Percentiles rank a stretch among this genome's conserved stretches.
Conservation (phyloP, 1,284 basidiomycete genomes). For the Rhodotorula glutinis region DNA sequence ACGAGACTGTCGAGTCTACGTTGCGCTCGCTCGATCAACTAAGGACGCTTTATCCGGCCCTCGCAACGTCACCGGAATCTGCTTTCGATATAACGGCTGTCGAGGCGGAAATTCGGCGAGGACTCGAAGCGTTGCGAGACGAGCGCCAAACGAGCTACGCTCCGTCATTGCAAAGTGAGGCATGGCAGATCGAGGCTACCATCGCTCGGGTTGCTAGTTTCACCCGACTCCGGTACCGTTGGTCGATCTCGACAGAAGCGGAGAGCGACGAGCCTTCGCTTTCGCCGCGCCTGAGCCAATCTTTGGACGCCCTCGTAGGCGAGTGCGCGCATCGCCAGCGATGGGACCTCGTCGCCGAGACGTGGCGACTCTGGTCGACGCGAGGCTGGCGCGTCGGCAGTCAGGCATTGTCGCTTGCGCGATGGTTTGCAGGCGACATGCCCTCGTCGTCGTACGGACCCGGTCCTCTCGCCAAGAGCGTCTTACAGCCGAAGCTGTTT, state of each 20-base stretch:
- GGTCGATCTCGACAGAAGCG: background rate
- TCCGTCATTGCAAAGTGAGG: background rate
- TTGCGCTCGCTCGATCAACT: background rate
- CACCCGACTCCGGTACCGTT: background rate
- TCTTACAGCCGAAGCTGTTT: background rate
- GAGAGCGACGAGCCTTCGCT: background rate
- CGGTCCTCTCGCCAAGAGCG: background rate
- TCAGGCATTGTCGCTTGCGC: constrained; percentile 8
- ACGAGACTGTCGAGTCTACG: background rate
- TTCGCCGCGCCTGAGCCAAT: background rate
- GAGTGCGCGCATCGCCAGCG: constrained; percentile 11
- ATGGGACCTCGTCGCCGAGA: constrained; percentile 20
- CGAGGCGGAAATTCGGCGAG: background rate
- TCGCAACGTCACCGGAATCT: background rate
- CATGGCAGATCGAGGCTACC: background rate
- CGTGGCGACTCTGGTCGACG: constrained; percentile 45
- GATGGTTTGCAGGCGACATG: constrained; percentile 18
- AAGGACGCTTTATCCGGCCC: background rate
- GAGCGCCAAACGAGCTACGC: constrained; percentile 2
- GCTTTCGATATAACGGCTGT: background rate
- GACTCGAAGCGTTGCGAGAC: background rate
- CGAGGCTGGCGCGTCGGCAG: constrained; percentile 57
- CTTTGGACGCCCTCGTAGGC: constrained; percentile 1
- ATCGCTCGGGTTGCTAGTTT: background rate
- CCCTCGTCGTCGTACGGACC: constrained; percentile 11